Conservation (phyloP, 345 rosid species). For the Lepidium africanum region DNA sequence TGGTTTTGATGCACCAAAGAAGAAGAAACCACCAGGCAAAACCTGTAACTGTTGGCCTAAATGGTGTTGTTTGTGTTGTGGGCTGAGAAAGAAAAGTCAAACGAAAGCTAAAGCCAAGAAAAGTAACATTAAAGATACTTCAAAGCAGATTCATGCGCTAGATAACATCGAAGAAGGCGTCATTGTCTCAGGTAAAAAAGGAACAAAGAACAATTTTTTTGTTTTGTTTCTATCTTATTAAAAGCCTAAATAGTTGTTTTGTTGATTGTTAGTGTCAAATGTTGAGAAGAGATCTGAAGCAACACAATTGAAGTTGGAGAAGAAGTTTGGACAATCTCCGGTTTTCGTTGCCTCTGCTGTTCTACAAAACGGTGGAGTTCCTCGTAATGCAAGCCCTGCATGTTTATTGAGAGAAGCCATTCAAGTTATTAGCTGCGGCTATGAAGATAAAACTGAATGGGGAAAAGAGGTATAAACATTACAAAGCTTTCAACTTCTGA, state of each 20-base stretch:
- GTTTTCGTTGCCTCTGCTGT: slow-evolving; percentile 72
- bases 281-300: slow-evolving; percentile 47
- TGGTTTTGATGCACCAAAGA: slow-evolving; percentile 82
- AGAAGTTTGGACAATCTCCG: slow-evolving; percentile 93
- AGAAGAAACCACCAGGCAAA: slow-evolving; percentile 82
- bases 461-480: slow-evolving; percentile 70
- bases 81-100: slow-evolving; percentile 63
- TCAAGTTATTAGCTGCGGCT: slow-evolving; percentile 97
- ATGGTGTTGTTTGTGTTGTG: slow-evolving; percentile 78
- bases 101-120: slow-evolving; percentile 37
- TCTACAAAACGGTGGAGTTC: slow-evolving; percentile 77
- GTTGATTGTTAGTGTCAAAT: slow-evolving; percentile 33
- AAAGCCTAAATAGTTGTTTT: not conserved
- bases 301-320: slow-evolving; percentile 64
- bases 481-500: not conserved
- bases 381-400: slow-evolving; percentile 59
- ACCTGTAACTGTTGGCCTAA: slow-evolving; percentile 97
- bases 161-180: slow-evolving; percentile 74
- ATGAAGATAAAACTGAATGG: slow-evolving; percentile 99
- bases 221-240: not conserved
- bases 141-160: slow-evolving; percentile 87
- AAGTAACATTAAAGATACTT: slow-evolving; percentile 59
- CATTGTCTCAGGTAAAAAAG: slow-evolving; percentile 37
- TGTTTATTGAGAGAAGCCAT: slow-evolving; percentile 83
- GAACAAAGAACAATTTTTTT: not conserved